Evolutionary conservation across 1,139 yeast species (phyloP), one percentile per base, ranked within the genome.

Genomic region (Yamadazyma dushanensis): DNA sequence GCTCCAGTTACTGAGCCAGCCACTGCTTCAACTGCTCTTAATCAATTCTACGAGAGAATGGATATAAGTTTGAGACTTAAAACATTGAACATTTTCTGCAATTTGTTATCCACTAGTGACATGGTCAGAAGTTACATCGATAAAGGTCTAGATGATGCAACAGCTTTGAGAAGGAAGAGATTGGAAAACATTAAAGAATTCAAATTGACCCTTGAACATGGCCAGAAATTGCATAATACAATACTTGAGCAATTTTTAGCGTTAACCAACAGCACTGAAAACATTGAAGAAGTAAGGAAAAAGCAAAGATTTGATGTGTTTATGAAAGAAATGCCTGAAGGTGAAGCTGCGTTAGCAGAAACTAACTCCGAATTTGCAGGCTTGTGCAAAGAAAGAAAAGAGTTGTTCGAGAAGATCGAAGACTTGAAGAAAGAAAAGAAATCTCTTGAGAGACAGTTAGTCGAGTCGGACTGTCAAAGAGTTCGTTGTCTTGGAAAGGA

Each of bases 401-500:
- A 63, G 3, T 59, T 63, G 4, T 49, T 76, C 28, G 43, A 54
- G 11, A 63, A 65, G 32, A 58, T 78, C 8, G 75, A 73, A 29
- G 68, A 63, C 25, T 50, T 73, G 15, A 74, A 76, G 40, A 51
- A 54, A 6, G 70, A 70, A 22, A 78, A 76, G 51, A 63, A 66
- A 34, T 66, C 64, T 21, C 57, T 80, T 26, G 94, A 84, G 50
- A 69, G 65, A 43, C 66, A 75, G 39, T 59, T 84, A 25, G 71
- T 74, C 32, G 88, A 82, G 49, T 62, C 78, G 34, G 96, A 90
- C 52, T 73, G 85, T 43, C 96, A 89, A 56, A 65, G 98, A 41
- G 74, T 89, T 29, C 77, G 78, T 40, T 69, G 79, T 33, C 63
- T 92, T 19, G 99, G 99, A 4, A 76, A 80, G 45, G 99, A 92